A percentile compares a stretch with the other conserved stretches of the same genome.
These are phyloP conservation scores for Penstemon newberryi DNA, from an alignment of 257 asterid genomes.

Conservation along the genomic window DNA sequence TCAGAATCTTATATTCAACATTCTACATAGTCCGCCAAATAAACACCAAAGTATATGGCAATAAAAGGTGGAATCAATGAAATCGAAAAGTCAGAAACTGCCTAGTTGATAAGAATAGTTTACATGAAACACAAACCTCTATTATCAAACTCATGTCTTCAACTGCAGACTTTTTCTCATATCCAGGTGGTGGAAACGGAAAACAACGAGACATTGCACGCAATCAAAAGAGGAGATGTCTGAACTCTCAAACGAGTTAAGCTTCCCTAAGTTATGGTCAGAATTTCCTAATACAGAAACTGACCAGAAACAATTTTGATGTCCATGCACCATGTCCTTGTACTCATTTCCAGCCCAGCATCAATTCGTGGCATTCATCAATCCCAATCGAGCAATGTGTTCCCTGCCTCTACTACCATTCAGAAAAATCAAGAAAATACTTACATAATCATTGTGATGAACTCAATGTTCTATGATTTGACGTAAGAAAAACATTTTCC, in stretches of 20 bases:
- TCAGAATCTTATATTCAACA: too few relatives aligned
- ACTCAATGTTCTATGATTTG: constrained; percentile 5
- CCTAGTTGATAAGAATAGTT: constrained; percentile 10
- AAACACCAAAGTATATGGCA: not conserved
- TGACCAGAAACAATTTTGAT: constrained; percentile 46
- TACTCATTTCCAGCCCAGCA: constrained; percentile 51
- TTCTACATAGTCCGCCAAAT: too few relatives aligned
- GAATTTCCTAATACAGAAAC: constrained; percentile 47
- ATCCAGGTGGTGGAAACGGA: constrained; percentile 60
- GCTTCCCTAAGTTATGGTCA: constrained; percentile 44
- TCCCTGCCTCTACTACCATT: constrained; percentile 9
- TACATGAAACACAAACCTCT: constrained; percentile 38
- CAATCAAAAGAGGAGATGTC: constrained; percentile 27
- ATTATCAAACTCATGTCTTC: constrained; percentile 35
- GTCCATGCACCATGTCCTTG: constrained; percentile 57
- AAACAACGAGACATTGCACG: constrained; percentile 59
- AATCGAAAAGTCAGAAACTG: not conserved
- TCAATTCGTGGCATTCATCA: constrained; percentile 24
- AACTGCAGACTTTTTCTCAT: constrained; percentile 36
- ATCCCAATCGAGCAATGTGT: constrained; percentile 26
- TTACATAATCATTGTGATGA: constrained; percentile 19
- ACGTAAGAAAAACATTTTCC: too few relatives aligned
- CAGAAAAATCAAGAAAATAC: constrained; percentile 22
- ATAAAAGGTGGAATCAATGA: not conserved
- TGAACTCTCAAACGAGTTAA: constrained; percentile 35